A percentile compares a stretch with the other conserved stretches of the same genome.
Conservation (phyloP, 352 stramenopile species). For the Globisporangium apiculatum region DNA sequence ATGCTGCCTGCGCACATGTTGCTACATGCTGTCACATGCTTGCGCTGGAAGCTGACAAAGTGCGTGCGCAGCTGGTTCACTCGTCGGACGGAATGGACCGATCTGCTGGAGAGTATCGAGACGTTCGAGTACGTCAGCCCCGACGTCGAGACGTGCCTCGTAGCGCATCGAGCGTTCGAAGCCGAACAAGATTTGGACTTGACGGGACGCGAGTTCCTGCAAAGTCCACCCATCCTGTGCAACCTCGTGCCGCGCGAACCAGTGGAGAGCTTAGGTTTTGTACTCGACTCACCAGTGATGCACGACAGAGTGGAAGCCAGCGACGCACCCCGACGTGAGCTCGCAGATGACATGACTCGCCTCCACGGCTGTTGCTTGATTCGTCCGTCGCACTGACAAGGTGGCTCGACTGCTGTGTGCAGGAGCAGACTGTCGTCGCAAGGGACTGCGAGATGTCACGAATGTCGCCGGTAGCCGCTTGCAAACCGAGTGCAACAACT, state of each 20-base stretch:
- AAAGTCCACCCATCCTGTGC: slow-evolving; percentile 29
- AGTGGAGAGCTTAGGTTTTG: not conserved
- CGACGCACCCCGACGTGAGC: not conserved
- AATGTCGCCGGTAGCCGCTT: not conserved
- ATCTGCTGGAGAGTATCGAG: slow-evolving; percentile 35
- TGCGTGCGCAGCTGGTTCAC: too few relatives aligned
- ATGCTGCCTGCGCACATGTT: not conserved
- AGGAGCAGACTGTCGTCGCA: not conserved
- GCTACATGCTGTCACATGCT: too few relatives aligned
- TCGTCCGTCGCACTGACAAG: not conserved
- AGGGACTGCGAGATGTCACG: slow-evolving; percentile 3
- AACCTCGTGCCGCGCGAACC: not conserved
- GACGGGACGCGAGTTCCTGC: slow-evolving; percentile 52
- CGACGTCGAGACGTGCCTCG: slow-evolving; percentile 43
- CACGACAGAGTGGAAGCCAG: not conserved
- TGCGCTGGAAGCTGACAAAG: too few relatives aligned
- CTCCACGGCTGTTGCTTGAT: not conserved
- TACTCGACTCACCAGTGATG: slow-evolving; percentile 1
- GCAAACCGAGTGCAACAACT: not conserved
- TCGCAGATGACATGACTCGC: not conserved
- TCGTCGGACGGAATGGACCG: slow-evolving; percentile 32
- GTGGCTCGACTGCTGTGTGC: too few relatives aligned
- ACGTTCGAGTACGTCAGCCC: slow-evolving; percentile 62
- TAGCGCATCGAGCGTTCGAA: slow-evolving; percentile 23
- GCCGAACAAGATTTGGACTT: slow-evolving; percentile 62